Base-by-base conservation (phyloP, 495 filamentous ascomycete species). In the Podospora comata region DNA sequence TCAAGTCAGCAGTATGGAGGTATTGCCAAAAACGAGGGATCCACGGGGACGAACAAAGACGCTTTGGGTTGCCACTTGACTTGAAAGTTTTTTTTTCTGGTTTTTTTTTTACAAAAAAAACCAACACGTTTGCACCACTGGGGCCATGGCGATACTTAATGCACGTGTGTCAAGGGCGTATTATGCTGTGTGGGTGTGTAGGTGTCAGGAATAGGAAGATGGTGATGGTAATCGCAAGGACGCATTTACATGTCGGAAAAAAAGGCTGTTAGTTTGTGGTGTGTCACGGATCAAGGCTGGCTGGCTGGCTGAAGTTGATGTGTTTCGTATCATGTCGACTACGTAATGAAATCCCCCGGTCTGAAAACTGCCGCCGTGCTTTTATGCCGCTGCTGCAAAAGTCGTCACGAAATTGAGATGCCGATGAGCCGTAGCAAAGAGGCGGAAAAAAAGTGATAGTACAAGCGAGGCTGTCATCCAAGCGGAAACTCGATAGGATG, bases 401-500 rank as follows among this genome's bases (percentile, higher is more conserved):
- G 75, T 77, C 76, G 76, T 76, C 75, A 77, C 72, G 72, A 70
- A 71, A 60, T 73, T 68, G 70, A 67, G 75, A 59, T 75, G 66
- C 65, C 44, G 23, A 67, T 48, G 69, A 66, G 76, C 73, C 73
- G 75, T 72, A 61, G 68, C 71, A 72, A 75, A 71, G 72, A 68
- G 39, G 74, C 69, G 64, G 69, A 70, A 69, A 72, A 72, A 73
- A 65, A 62, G 75, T 78, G 77, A 75, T 77, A 70, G 76, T 78
- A 78, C 76, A 78, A 70, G 70, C 72, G 72, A 66, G 74, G 74
- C 75, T 66, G 60, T 71, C 70, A 73, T 70, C 75, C 76, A 72
- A 68, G 34, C 66, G 67, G 70, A 30, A 68, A 67, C 58, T 59
- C 56, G 68, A 68, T 70, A 70, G 69, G 70, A 68, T 48, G 39